A percentile compares a stretch with the other conserved stretches of the same genome.
phyloP scores from a whole-genome alignment of 306 rosid genomes.

The Adenanthera pavonina region DNA sequence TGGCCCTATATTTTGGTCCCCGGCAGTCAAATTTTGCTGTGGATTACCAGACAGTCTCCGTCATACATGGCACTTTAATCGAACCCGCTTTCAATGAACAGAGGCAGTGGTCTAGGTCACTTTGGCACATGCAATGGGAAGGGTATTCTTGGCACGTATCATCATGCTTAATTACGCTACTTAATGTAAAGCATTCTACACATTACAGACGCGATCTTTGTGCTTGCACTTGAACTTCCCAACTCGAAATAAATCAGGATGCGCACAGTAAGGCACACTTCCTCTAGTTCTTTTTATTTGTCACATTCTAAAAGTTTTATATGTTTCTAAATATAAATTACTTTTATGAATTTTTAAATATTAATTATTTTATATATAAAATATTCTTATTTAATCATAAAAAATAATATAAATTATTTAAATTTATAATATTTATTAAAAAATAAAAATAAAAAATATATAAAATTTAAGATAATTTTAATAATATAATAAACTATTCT shows the following conservation, averaged over 20 bases:
- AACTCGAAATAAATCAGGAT: not conserved
- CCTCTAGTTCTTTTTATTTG: too few species aligned
- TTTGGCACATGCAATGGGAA: conserved; percentile 14
- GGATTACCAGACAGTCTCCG: conserved; percentile 31
- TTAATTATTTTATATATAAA: too few species aligned
- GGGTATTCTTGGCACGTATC: not conserved
- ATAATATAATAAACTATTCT: too few species aligned
- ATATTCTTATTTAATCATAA: too few species aligned
- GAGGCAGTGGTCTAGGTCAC: not conserved
- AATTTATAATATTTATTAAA: too few species aligned
- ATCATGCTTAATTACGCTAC: not conserved
- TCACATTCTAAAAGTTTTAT: too few species aligned
- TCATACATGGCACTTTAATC: conserved; percentile 23
- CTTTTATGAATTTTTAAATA: too few species aligned
- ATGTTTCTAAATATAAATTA: too few species aligned
- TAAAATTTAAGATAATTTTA: too few species aligned
- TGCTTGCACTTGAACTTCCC: conserved; percentile 4
- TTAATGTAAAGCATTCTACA: not conserved
- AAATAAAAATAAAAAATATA: too few species aligned
- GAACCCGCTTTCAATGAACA: not conserved
- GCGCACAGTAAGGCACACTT: not conserved
- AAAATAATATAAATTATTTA: too few species aligned
- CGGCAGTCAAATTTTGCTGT: conserved; percentile 28
- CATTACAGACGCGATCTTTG: conserved; percentile 29
- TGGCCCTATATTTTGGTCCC: not conserved